Evolutionary conservation across 2,329 filamentous ascomycete genomes (phyloP).

Genomic region (Neospermospora avenae): DNA sequence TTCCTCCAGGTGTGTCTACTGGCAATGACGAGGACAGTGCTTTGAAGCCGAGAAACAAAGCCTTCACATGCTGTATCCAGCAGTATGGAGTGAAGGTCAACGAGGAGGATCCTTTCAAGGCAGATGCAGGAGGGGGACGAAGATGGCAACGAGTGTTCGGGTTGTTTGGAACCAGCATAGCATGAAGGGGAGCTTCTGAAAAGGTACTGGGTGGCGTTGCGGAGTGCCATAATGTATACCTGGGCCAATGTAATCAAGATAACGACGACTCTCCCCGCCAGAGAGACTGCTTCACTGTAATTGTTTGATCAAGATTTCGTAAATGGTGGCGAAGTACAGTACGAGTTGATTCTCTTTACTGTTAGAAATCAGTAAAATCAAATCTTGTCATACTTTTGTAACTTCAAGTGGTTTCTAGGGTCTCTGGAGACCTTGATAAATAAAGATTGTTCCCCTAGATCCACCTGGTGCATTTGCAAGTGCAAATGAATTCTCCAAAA

Average conservation of each 20-base stretch:
- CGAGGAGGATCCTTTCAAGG: constrained; percentile 40
- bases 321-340: too few relatives aligned
- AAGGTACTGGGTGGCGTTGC: not conserved
- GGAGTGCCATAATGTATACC: not conserved
- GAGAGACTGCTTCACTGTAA: not conserved
- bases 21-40: constrained; percentile 15
- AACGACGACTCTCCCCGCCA: not conserved
- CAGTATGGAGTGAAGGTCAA: constrained; percentile 61
- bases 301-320: too few relatives aligned
- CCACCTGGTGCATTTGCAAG: too few relatives aligned
- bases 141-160: constrained; percentile 63
- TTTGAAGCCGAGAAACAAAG: constrained; percentile 45
- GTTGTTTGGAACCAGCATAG: constrained; percentile 62
- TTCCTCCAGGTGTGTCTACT: constrained; percentile 11
- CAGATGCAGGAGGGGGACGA: constrained; percentile 43
- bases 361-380: too few relatives aligned
- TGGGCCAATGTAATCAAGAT: not conserved
- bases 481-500: too few relatives aligned
- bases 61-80: constrained; percentile 67
- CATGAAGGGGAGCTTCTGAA: constrained; percentile 2
- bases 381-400: too few relatives aligned
- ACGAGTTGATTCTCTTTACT: too few relatives aligned
- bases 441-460: too few relatives aligned
- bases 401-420: too few relatives aligned
- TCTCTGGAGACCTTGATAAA: too few relatives aligned